phyloP scores from a whole-genome alignment of 176 grass and related monocot genomes.

The Eremochloa ophiuroides region DNA sequence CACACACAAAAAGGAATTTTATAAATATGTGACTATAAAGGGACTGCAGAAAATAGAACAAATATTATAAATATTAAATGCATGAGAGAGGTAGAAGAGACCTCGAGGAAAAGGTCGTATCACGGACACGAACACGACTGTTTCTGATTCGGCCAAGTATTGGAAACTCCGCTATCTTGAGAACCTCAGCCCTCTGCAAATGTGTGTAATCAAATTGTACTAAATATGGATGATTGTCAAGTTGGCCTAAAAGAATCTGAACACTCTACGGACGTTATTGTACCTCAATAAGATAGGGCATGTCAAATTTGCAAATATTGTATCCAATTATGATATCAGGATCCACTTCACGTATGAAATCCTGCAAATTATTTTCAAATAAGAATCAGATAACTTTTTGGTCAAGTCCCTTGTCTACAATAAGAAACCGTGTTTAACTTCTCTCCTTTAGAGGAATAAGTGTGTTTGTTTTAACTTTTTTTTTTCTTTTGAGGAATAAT shows the following conservation, averaged over 20 bases:
- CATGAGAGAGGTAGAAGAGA: constrained; percentile 22
- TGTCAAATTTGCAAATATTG: constrained; percentile 98
- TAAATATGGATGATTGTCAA: neutral
- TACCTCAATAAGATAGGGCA: constrained; percentile 98
- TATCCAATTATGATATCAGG: constrained; percentile 99
- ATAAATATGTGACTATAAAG: constrained; percentile 14
- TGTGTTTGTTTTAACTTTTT: neutral
- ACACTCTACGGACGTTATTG: neutral
- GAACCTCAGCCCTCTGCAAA: constrained; percentile 92
- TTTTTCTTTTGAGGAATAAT: neutral
- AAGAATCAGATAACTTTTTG: constrained; percentile 9
- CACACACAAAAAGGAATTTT: neutral
- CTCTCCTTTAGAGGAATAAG: neutral
- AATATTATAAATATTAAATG: constrained; percentile 22
- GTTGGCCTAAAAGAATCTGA: neutral
- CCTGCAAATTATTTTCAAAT: constrained; percentile 49
- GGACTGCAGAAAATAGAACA: neutral
- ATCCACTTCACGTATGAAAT: constrained; percentile 85
- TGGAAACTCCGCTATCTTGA: constrained; percentile 91
- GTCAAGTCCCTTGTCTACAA: neutral
- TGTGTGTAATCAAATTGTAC: constrained; percentile 10
- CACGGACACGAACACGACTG: constrained; percentile 80
- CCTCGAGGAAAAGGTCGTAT: constrained; percentile 93
- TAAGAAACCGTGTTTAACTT: constrained; percentile 12
- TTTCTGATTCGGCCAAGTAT: constrained; percentile 93